Evolutionary conservation across 345 rosid genomes (phyloP).

Genomic region (Viola odorata): DNA sequence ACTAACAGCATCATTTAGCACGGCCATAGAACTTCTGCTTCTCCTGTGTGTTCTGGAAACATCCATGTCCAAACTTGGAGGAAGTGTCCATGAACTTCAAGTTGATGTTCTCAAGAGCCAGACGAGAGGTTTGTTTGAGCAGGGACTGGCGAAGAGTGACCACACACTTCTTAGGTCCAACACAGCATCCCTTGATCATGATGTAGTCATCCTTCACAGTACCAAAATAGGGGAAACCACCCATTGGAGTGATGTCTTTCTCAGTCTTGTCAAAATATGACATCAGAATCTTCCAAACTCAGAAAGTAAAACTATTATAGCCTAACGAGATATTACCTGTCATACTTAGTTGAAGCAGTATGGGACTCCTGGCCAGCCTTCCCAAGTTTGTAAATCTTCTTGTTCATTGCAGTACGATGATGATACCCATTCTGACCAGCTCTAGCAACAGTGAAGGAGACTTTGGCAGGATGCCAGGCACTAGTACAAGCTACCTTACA

Average conservation of each 20-base stretch:
- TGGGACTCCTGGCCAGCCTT: conserved; percentile 63
- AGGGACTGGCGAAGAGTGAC: conserved; percentile 68
- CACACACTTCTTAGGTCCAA: conserved; percentile 89
- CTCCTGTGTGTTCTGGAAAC: conserved; percentile 67
- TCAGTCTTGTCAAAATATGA: conserved; percentile 46
- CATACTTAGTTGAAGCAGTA: conserved; percentile 63
- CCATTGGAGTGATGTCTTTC: conserved; percentile 73
- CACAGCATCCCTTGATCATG: conserved; percentile 81
- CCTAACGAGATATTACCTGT: conserved; percentile 38
- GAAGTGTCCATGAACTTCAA: conserved; percentile 76
- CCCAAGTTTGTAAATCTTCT: conserved; percentile 74
- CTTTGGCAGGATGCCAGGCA: conserved; percentile 95
- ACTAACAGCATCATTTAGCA: conserved; percentile 16
- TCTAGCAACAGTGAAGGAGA: conserved; percentile 87
- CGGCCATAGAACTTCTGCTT: conserved; percentile 58
- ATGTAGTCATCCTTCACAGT: conserved; percentile 63
- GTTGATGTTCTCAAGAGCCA: conserved; percentile 61
- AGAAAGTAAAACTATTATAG: background rate
- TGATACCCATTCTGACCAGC: conserved; percentile 98
- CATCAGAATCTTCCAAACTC: too few species aligned
- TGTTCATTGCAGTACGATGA: conserved; percentile 88
- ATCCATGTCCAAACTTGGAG: conserved; percentile 68
- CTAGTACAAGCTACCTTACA: conserved; percentile 95
- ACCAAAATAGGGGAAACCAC: conserved; percentile 86
- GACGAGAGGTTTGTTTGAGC: conserved; percentile 64